Conservation (phyloP, 345 rosid genomes). For the Microthlaspi erraticum region DNA sequence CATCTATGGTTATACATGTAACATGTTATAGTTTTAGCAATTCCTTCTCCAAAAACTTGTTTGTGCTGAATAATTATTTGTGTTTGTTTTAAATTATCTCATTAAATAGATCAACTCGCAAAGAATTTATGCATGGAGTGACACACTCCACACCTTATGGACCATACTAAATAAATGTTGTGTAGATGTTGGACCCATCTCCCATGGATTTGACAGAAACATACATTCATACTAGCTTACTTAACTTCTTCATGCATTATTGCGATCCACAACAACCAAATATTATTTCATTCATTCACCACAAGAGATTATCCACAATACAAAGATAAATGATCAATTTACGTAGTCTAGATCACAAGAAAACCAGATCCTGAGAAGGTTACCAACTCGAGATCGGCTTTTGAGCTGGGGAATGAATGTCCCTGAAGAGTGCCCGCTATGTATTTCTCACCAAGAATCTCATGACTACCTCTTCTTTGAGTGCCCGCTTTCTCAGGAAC, state of each 20-base stretch:
- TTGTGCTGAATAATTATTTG: not conserved
- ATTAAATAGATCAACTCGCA: not conserved
- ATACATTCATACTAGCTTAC: not conserved
- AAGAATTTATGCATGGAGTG: not conserved
- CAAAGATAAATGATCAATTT: slow-evolving; percentile 13
- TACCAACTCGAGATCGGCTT: no score
- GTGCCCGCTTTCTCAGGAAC: no score
- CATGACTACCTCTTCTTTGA: no score
- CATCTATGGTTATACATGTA: no score
- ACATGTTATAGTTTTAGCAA: not conserved
- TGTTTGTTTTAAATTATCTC: not conserved
- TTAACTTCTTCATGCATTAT: not conserved
- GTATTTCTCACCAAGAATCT: no score
- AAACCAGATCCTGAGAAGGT: not conserved
- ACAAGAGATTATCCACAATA: slow-evolving; percentile 16
- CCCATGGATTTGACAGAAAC: no score
- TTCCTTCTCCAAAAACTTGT: not conserved
- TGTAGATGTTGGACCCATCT: slow-evolving; percentile 26
- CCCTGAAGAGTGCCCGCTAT: no score
- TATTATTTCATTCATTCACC: not conserved
- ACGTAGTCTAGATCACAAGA: slow-evolving; percentile 19
- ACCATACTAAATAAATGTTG: slow-evolving; percentile 23
- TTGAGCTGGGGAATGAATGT: no score
- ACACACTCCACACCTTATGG: not conserved
- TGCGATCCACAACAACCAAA: slow-evolving; percentile 5